A percentile compares a stretch with the other conserved stretches of the same genome.
These are phyloP conservation scores for Fusarium vanettenii DNA, from an alignment of 2,329 filamentous ascomycete genomes.

Conservation along the genomic window DNA sequence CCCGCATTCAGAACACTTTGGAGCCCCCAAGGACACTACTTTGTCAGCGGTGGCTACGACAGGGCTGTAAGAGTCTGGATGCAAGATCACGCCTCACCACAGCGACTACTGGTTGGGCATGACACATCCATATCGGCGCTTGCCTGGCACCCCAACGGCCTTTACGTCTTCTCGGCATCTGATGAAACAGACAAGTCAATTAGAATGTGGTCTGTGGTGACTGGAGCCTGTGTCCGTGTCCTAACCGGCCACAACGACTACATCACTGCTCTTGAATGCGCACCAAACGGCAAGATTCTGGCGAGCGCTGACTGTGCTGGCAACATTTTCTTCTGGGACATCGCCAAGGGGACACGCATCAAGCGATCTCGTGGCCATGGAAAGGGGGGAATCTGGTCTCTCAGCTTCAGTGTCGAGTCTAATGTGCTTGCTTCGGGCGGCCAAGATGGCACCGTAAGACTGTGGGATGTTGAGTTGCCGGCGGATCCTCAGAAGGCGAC, in stretches of 20 bases:
- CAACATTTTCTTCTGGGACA: conserved; percentile 94
- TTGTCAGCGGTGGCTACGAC: conserved; percentile 87
- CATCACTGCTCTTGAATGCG: conserved; percentile 85
- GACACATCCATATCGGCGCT: conserved; percentile 92
- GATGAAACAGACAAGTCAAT: conserved; percentile 88
- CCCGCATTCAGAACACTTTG: conserved; percentile 90
- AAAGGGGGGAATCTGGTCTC: conserved; percentile 91
- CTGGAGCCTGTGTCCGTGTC: conserved; percentile 87
- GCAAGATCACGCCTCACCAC: conserved; percentile 90
- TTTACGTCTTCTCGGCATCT: conserved; percentile 93
- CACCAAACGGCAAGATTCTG: conserved; percentile 88
- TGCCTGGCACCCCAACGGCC: conserved; percentile 94
- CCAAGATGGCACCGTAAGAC: conserved; percentile 89
- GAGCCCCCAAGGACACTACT: conserved; percentile 96
- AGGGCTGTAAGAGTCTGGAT: conserved; percentile 92
- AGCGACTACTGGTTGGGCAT: conserved; percentile 90
- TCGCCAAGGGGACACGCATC: conserved; percentile 84
- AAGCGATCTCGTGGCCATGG: conserved; percentile 96
- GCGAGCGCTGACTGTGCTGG: conserved; percentile 90
- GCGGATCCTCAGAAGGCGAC: conserved; percentile 72
- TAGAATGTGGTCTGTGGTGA: conserved; percentile 96
- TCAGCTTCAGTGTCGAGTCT: conserved; percentile 94
- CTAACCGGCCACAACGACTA: conserved; percentile 93
- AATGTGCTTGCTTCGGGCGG: conserved; percentile 90
- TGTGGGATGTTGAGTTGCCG: conserved; percentile 89